Evolutionary conservation across 2,329 filamentous ascomycete genomes (phyloP), one percentile per base, ranked within the genome.

Genomic region (Fusarium sp.): DNA sequence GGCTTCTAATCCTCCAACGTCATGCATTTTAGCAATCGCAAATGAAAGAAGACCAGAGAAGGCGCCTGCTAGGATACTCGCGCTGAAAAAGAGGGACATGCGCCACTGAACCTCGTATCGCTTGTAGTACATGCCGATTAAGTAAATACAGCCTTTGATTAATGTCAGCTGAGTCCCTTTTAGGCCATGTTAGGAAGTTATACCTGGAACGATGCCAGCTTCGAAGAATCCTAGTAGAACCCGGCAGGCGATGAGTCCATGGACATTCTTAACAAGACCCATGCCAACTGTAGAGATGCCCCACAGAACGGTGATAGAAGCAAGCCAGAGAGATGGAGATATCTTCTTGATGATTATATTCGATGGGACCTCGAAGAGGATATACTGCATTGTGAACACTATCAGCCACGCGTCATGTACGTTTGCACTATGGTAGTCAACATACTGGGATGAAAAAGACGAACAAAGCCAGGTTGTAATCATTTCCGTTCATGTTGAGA

Each of bases 381-480:
- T 57, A 8, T 68, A 68, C n/a, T 62, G 13, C 3, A 54, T 18
- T 4, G 41, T 26, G 23, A 53, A 56, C 5, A 83, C 73, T 1
- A 80, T 80, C n/a, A 51, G 42, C 33, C 4, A 42, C 2, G 18
- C 8, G 3, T 12, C 3, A 4, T 9, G 3, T 20, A n/a, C 11
- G 1, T 2, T n/a, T 13, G 0, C 6, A 12, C 12, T 3, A 3
- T 6, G 0, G 8, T 6, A 10, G 3, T 8, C 1, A 20, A 23
- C 54, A 3, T 44, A 61, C 57, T 2, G 57, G 57, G 1, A 61
- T 61, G 10, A 61, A 61, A 9, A 61, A 61, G 13, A 61, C 55
- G 11, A 61, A 61, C 6, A 84, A 71, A 1, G 76, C 77, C 54
- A 79, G 80, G 74, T 91, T 91, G 77, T 91, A 92, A 73, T 90